These are phyloP conservation scores for Syzygium oleosum DNA, from an alignment of 345 rosid genomes.

Conservation along the genomic window DNA sequence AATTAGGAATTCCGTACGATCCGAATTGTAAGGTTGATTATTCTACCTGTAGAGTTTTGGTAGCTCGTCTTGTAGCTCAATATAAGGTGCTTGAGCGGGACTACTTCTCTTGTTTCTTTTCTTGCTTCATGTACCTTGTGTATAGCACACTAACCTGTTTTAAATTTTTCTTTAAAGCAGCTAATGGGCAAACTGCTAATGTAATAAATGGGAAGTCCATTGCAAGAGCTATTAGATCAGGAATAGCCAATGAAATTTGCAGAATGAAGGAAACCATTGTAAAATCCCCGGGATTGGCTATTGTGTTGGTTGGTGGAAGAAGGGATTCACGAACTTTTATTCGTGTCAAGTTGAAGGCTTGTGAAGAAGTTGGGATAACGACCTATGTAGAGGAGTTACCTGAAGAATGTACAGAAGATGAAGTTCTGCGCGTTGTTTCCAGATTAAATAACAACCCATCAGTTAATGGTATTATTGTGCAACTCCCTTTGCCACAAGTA, in stretches of 20 bases:
- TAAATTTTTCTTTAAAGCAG: neutral
- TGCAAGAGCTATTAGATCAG: constrained; percentile 8
- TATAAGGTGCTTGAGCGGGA: neutral
- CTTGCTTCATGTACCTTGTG: neutral
- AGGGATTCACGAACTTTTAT: constrained; percentile 15
- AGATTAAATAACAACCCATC: constrained; percentile 11
- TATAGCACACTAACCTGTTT: neutral
- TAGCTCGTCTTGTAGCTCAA: neutral
- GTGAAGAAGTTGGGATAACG: constrained; percentile 16
- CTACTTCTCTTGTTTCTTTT: neutral
- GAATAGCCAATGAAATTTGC: constrained; percentile 3
- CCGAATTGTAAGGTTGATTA: neutral
- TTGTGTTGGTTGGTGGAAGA: constrained; percentile 16
- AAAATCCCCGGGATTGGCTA: constrained; percentile 12
- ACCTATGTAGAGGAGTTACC: constrained; percentile 5
- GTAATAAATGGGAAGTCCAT: constrained; percentile 15
- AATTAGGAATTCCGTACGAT: neutral
- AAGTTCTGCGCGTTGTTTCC: constrained; percentile 6
- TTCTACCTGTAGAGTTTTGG: neutral
- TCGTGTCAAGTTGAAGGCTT: constrained; percentile 15
- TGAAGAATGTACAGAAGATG: constrained; percentile 12
- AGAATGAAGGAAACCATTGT: constrained; percentile 14
- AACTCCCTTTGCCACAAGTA: constrained; percentile 26
- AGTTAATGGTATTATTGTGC: constrained; percentile 26
- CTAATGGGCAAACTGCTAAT: constrained; percentile 3